Conservation (phyloP, 2,329 filamentous ascomycete species). For the Epichloe sp. region DNA sequence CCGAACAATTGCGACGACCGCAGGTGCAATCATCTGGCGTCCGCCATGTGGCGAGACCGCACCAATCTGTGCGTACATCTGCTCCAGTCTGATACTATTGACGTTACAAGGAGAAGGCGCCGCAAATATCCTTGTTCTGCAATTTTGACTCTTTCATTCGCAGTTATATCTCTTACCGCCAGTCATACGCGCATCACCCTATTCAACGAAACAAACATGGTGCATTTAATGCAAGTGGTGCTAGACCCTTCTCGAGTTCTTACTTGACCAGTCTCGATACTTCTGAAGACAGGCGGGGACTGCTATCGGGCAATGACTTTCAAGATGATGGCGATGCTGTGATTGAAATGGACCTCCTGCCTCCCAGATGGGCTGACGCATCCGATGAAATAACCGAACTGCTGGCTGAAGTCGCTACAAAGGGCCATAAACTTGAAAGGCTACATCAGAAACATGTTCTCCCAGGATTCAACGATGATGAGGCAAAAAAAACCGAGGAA, state of each 20-base stretch:
- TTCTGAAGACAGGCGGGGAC: slow-evolving; percentile 53
- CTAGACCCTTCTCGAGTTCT: slow-evolving; percentile 45
- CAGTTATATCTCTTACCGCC: slow-evolving; percentile 97
- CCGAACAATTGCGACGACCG: slow-evolving; percentile 12
- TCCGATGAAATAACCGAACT: slow-evolving; percentile 86
- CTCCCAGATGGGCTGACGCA: slow-evolving; percentile 89
- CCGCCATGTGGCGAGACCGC: slow-evolving; percentile 96
- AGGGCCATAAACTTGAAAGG: slow-evolving; percentile 76
- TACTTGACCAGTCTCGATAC: slow-evolving; percentile 36
- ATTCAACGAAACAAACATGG: slow-evolving; percentile 63
- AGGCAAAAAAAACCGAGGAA: slow-evolving; percentile 76
- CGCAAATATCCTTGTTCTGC: not conserved
- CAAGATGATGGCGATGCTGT: slow-evolving; percentile 83
- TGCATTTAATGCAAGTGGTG: slow-evolving; percentile 32
- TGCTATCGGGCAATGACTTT: slow-evolving; percentile 69
- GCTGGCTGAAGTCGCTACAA: slow-evolving; percentile 65
- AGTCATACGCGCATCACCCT: slow-evolving; percentile 94
- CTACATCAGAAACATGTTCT: slow-evolving; percentile 95
- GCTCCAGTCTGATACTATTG: not conserved
- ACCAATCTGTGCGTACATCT: slow-evolving; percentile 71
- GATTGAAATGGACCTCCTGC: slow-evolving; percentile 95
- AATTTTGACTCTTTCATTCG: slow-evolving; percentile 3
- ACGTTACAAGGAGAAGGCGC: not conserved
- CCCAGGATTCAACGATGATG: slow-evolving; percentile 92
- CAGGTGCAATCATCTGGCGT: slow-evolving; percentile 24